Evolutionary conservation across 2,329 filamentous ascomycete species (phyloP).

Genomic region (Penicillium brasilianum): DNA sequence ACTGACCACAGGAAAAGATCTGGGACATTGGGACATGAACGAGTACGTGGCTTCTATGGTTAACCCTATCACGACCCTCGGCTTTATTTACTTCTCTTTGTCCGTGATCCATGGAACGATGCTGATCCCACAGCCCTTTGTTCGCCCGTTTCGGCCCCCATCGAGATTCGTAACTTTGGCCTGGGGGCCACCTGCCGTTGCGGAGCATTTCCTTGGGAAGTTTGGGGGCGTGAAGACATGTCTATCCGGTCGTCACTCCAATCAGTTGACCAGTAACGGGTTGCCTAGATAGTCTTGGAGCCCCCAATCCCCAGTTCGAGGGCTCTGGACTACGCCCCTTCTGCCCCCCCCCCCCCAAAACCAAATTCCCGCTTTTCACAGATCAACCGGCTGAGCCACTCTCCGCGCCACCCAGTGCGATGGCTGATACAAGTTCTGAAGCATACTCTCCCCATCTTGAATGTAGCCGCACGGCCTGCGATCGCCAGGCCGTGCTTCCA

Average conservation of each 20-base stretch:
- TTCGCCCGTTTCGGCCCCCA: background rate
- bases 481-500: slow-evolving; percentile 68
- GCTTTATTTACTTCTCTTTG: background rate
- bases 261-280: no score
- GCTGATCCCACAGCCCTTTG: background rate
- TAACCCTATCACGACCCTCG: background rate
- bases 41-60: background rate
- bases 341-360: background rate
- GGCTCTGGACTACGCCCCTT: background rate
- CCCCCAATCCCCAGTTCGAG: background rate
- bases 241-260: no score
- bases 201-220: background rate
- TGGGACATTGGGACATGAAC: no score
- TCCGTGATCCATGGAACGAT: background rate
- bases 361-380: background rate
- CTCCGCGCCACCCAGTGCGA: slow-evolving; percentile 88
- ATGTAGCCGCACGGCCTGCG: slow-evolving; percentile 74
- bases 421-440: slow-evolving; percentile 79
- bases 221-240: background rate
- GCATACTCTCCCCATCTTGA: slow-evolving; percentile 81
- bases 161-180: background rate
- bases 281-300: background rate
- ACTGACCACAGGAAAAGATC: no score
- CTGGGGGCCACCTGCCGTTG: background rate
- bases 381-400: slow-evolving; percentile 20